Evolutionary conservation across 768 basidiomycete genomes (phyloP).

Genomic region (Macrocybe gigantea): DNA sequence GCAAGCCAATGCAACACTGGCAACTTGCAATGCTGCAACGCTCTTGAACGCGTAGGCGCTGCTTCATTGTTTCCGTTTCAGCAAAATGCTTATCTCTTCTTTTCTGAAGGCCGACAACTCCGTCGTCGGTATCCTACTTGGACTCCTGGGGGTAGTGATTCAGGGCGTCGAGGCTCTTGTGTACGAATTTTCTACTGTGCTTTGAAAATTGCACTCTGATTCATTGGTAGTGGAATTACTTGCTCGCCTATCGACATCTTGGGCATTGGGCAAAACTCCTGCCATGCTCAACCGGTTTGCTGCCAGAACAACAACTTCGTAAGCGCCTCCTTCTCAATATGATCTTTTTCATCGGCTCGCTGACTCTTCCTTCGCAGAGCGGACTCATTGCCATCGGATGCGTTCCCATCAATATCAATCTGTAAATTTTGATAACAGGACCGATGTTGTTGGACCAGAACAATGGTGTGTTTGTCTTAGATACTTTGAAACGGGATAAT

Average conservation of each 20-base stretch:
- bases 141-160: constrained; percentile 17
- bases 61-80: background rate
- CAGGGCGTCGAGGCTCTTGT: constrained; percentile 20
- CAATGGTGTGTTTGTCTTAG: background rate
- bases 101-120: constrained; percentile 15
- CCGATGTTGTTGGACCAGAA: background rate
- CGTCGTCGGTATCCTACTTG: constrained; percentile 16
- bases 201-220: background rate
- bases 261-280: constrained; percentile 18
- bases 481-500: background rate
- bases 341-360: background rate
- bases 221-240: constrained; percentile 14
- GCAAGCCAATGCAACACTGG: constrained; percentile 16
- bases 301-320: constrained; percentile 28
- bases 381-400: constrained; percentile 36
- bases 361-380: constrained; percentile 7
- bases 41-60: constrained; percentile 16
- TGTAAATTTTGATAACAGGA: background rate
- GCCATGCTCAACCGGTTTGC: constrained; percentile 30
- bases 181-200: constrained; percentile 9
- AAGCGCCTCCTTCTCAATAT: background rate
- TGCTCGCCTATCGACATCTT: constrained; percentile 24
- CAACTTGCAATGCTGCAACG: constrained; percentile 19
- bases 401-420: constrained; percentile 23
- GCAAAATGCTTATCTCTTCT: background rate